These are phyloP conservation scores for Saccharomycopsis hybrid DNA, from an alignment of 1,139 yeast genomes.

Conservation along the genomic window DNA sequence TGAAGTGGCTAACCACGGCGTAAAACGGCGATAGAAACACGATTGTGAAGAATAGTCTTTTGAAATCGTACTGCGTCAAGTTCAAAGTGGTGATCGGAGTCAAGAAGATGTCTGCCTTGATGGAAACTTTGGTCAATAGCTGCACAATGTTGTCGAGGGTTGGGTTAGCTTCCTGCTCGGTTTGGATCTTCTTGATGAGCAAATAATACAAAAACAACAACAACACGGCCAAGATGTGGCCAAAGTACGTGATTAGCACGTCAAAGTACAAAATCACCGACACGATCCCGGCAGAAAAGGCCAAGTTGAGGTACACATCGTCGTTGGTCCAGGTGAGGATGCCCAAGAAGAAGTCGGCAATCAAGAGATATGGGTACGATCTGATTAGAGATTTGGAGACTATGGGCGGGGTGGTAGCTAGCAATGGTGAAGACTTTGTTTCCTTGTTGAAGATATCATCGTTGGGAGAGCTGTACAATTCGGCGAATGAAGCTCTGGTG, in stretches of 20 bases:
- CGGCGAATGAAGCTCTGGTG: constrained; percentile 35
- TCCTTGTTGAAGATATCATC: constrained; percentile 20
- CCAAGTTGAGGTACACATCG: constrained; percentile 69
- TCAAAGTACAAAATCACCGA: constrained; percentile 70
- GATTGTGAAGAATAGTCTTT: constrained; percentile 74
- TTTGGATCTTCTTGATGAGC: constrained; percentile 42
- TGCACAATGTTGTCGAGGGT: constrained; percentile 88
- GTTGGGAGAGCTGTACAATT: constrained; percentile 26
- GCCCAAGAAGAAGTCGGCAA: constrained; percentile 62
- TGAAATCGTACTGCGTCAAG: constrained; percentile 68
- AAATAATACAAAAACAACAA: constrained; percentile 61
- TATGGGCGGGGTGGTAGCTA: constrained; percentile 83
- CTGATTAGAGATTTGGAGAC: constrained; percentile 77
- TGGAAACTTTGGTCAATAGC: constrained; percentile 65
- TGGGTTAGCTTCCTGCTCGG: constrained; percentile 59
- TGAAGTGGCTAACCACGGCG: constrained; percentile 57
- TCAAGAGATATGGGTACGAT: constrained; percentile 76
- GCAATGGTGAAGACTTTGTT: constrained; percentile 46
- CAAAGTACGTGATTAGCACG: constrained; percentile 63
- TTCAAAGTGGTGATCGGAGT: constrained; percentile 70
- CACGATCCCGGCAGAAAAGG: constrained; percentile 51
- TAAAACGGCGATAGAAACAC: constrained; percentile 81
- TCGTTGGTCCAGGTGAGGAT: constrained; percentile 89
- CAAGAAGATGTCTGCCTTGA: constrained; percentile 69
- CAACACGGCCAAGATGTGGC: constrained; percentile 70